These are phyloP conservation scores for Phylloboletellus chloephorus DNA, from an alignment of 1,284 basidiomycete genomes.

Conservation along the genomic window DNA sequence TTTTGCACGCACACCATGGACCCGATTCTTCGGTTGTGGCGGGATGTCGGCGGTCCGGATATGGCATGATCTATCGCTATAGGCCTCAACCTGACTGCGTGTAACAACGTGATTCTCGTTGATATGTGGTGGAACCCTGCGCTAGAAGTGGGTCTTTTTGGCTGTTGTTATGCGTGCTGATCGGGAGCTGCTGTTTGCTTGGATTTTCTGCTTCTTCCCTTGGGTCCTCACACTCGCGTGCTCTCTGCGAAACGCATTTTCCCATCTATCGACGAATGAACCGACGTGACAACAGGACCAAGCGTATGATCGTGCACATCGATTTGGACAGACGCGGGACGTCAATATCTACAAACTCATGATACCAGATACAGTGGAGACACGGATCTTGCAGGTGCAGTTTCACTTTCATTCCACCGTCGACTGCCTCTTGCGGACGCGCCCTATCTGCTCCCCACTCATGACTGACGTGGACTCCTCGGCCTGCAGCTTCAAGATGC, in stretches of 20 bases:
- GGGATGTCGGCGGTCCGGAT: slow-evolving; percentile 2
- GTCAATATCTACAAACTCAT: slow-evolving; percentile 94
- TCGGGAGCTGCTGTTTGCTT: background rate
- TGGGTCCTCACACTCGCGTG: background rate
- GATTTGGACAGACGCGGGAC: slow-evolving; percentile 80
- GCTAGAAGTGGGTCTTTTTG: slow-evolving; percentile 51
- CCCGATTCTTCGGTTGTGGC: slow-evolving; percentile 4
- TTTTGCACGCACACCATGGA: background rate
- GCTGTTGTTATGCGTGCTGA: slow-evolving; percentile 10
- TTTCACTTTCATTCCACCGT: background rate
- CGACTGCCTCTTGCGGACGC: background rate
- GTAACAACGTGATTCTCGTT: slow-evolving; percentile 89
- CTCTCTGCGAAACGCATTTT: background rate
- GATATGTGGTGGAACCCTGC: slow-evolving; percentile 97
- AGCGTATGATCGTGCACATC: slow-evolving; percentile 91
- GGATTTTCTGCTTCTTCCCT: background rate
- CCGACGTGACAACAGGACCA: slow-evolving; percentile 53
- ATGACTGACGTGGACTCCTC: slow-evolving; percentile 1
- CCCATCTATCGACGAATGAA: background rate
- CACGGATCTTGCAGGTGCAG: slow-evolving; percentile 69
- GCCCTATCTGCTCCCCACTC: background rate
- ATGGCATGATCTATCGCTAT: slow-evolving; percentile 4
- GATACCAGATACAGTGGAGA: slow-evolving; percentile 85
- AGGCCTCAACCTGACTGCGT: slow-evolving; percentile 91
- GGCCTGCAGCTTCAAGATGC: slow-evolving; percentile 66